Base-by-base conservation (phyloP, 345 rosid species). In the Eucalyptus marginata region DNA sequence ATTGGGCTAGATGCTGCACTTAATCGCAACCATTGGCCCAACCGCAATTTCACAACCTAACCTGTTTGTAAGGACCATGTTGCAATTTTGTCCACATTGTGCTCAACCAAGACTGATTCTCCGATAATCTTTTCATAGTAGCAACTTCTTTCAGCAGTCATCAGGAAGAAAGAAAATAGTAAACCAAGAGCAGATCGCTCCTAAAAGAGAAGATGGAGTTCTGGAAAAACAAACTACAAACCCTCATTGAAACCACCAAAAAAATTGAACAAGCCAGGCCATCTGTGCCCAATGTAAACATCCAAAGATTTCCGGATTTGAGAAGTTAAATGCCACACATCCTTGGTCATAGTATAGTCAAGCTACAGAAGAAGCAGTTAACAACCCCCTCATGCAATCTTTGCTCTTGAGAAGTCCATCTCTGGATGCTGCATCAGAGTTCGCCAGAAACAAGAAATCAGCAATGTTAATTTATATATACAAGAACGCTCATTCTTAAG, bases 361-460 rank as follows among this genome's bases (percentile, higher is more conserved):
- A 76, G 83, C 83, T 20, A 76, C 47, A 76, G 83, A 76, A 76
- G 84, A 20, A 20, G 47, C 47, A 76, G 84, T 40, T 6, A 76
- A 20, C 84, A 40, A 18, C 84, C 12, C 58, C 47, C 11, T 89
- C 90, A 96, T 80, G 94, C 88, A 22, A 97, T 90, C 96, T 98
- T 97, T 68, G 99, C 97, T 90, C 90, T 92, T 49, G 99, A 93
- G 92, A 97, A 98, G 91, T 98, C 99, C 99, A 98, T 95, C 95
- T 98, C 98, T 6, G 99, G 99, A 90, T 97, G 99, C 99, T 97
- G 98, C 93, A 88, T 18, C 10, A 79, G 51, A 44, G 88, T 62
- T 89, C 8, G 3, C 50, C 59, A 47, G 4, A 68, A 27, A 54
- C 51, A 84, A 46, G 50, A 44, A 33, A 59, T 40, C 50, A 71